Conservation (phyloP, 768 basidiomycete genomes). For the Suillus americanus region DNA sequence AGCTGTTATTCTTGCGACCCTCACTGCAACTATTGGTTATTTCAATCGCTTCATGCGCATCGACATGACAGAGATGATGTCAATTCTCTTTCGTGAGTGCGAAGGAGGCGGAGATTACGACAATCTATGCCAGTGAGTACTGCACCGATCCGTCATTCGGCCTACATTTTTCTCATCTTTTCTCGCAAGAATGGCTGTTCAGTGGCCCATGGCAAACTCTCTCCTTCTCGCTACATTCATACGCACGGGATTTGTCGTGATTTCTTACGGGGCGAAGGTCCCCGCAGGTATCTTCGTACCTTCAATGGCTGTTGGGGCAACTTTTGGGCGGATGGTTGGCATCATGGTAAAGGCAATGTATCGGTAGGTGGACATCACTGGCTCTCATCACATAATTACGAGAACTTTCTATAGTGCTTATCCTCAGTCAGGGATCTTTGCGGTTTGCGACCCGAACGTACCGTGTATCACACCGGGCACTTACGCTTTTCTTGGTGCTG, state of each 20-base stretch:
- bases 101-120: constrained; percentile 90
- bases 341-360: constrained; percentile 95
- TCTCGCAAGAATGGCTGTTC: constrained; percentile 67
- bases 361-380: constrained; percentile 45
- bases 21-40: constrained; percentile 92
- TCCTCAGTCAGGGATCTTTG: constrained; percentile 83
- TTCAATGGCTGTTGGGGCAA: constrained; percentile 97
- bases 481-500: constrained; percentile 96
- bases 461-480: constrained; percentile 99
- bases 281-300: constrained; percentile 98
- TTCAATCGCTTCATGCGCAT: constrained; percentile 93
- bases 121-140: constrained; percentile 90
- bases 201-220: constrained; percentile 96
- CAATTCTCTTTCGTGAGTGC: constrained; percentile 93
- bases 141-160: not conserved
- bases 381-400: not conserved
- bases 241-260: constrained; percentile 79
- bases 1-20: constrained; percentile 79
- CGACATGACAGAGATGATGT: constrained; percentile 97
- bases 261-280: constrained; percentile 95
- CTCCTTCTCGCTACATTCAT: constrained; percentile 89
- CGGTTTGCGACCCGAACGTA: constrained; percentile 85
- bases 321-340: constrained; percentile 96
- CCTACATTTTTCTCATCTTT: constrained; percentile 9
- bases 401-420: constrained; percentile 56